Conservation (phyloP, 208 protist genomes). For the Balamuthia mandrillaris region DNA sequence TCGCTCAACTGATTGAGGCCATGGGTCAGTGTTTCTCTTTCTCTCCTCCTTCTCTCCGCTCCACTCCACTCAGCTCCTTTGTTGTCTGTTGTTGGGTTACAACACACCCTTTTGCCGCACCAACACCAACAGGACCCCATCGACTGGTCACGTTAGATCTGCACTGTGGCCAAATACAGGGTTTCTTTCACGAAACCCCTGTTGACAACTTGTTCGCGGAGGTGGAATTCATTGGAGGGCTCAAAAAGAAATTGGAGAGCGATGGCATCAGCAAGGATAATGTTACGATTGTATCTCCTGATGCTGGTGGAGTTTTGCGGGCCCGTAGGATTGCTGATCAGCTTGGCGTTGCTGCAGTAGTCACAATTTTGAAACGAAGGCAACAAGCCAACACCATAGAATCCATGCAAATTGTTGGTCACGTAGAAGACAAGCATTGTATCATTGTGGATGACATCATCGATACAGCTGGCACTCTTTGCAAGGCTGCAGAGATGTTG, state of each 20-base stretch:
- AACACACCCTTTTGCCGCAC: background rate
- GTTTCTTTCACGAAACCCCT: slow-evolving; percentile 81
- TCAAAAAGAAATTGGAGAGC: slow-evolving; percentile 48
- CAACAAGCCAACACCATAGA: background rate
- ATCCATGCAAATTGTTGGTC: slow-evolving; percentile 79
- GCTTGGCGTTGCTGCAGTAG: slow-evolving; percentile 82
- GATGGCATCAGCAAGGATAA: background rate
- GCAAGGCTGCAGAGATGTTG: slow-evolving; percentile 85
- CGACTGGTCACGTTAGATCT: slow-evolving; percentile 52
- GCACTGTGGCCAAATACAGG: slow-evolving; percentile 59
- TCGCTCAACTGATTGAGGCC: slow-evolving; percentile 54
- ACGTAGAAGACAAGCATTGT: slow-evolving; percentile 84
- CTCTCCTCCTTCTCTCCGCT: too few relatives aligned
- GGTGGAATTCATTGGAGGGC: slow-evolving; percentile 78
- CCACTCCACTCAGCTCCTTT: background rate
- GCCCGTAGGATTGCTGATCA: slow-evolving; percentile 84
- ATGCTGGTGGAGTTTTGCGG: slow-evolving; percentile 89
- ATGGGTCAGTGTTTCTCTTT: background rate
- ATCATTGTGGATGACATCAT: slow-evolving; percentile 94
- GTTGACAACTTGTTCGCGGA: slow-evolving; percentile 84
- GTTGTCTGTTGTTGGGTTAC: background rate
- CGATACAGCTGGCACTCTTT: slow-evolving; percentile 90
- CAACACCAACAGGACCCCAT: background rate
- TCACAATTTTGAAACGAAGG: slow-evolving; percentile 72
- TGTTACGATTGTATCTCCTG: slow-evolving; percentile 88